These are phyloP conservation scores for Coix lacrymajobi DNA, from an alignment of 176 grass and related monocot species.

Conservation along the genomic window DNA sequence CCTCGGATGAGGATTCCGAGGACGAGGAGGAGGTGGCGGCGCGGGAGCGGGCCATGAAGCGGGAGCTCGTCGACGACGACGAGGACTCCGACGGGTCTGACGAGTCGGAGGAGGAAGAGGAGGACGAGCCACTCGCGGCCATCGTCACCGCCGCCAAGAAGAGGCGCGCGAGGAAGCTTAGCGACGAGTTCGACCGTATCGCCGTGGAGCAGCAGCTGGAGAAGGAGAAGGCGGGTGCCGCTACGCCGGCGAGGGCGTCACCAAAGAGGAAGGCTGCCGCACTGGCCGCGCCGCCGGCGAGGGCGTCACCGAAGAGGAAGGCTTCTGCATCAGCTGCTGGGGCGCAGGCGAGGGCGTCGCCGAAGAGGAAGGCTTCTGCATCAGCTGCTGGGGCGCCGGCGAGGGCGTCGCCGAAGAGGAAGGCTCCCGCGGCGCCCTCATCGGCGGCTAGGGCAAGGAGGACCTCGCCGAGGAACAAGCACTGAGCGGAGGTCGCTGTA, in stretches of 20 bases:
- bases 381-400: constrained; percentile 1
- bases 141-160: constrained; percentile 43
- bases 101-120: constrained; percentile 15
- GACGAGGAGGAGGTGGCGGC: constrained; percentile 30
- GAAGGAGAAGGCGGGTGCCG: not conserved
- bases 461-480: constrained; percentile 33
- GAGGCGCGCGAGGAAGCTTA: constrained; percentile 57
- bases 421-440: not conserved
- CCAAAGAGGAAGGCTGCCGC: constrained; percentile 15
- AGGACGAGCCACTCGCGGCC: constrained; percentile 10
- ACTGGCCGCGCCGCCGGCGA: constrained; percentile 14
- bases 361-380: constrained; percentile 27
- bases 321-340: not conserved
- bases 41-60: constrained; percentile 11
- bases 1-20: not conserved
- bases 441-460: not conserved
- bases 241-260: constrained; percentile 23
- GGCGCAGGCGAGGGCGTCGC: constrained; percentile 33
- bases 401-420: not conserved
- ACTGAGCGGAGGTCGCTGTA: not conserved
- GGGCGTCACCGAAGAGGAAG: not conserved
- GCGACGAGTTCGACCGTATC: constrained; percentile 64
- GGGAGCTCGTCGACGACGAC: not conserved
- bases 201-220: constrained; percentile 23
- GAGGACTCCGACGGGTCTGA: not conserved